These are phyloP conservation scores for Hypoxylon sp. DNA, from an alignment of 2,329 filamentous ascomycete genomes.

Conservation along the genomic window DNA sequence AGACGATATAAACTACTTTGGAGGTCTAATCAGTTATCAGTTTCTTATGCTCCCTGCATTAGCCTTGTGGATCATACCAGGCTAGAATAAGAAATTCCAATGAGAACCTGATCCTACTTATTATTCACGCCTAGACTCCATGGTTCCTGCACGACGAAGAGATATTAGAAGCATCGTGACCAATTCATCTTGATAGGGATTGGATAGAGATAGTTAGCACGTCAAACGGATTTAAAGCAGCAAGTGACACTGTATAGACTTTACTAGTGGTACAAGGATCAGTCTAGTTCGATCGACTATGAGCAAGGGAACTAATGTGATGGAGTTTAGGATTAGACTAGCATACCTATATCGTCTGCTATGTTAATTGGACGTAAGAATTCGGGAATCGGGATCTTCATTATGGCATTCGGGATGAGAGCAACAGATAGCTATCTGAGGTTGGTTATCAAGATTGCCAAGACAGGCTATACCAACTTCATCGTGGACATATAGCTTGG, in stretches of 20 bases:
- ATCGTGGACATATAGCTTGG: not conserved
- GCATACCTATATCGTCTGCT: not conserved
- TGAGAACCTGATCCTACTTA: not conserved
- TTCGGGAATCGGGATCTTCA: slow-evolving; percentile 47
- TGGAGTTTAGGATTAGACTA: slow-evolving; percentile 14
- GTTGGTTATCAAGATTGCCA: slow-evolving; percentile 12
- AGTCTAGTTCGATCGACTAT: slow-evolving; percentile 11
- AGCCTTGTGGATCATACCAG: not conserved
- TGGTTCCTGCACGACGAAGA: slow-evolving; percentile 10
- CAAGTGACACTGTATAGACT: slow-evolving; percentile 17
- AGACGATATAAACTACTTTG: not conserved
- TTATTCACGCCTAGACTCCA: not conserved
- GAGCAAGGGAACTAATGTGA: slow-evolving; percentile 22
- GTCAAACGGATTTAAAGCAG: slow-evolving; percentile 18
- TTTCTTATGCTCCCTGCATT: not conserved
- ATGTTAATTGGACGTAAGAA: slow-evolving; percentile 15
- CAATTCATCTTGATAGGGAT: slow-evolving; percentile 8
- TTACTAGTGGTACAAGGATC: slow-evolving; percentile 17
- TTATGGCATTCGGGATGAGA: slow-evolving; percentile 43
- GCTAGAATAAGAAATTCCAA: not conserved
- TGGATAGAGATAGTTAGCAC: slow-evolving; percentile 27
- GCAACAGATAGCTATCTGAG: slow-evolving; percentile 28
- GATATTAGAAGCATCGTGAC: slow-evolving; percentile 13
- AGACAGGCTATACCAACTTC: slow-evolving; percentile 7
- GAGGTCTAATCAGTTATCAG: slow-evolving; percentile 9